Evolutionary conservation across 177 flowering plant genomes (phyloP).

Genomic region (Vitis hybrid): DNA sequence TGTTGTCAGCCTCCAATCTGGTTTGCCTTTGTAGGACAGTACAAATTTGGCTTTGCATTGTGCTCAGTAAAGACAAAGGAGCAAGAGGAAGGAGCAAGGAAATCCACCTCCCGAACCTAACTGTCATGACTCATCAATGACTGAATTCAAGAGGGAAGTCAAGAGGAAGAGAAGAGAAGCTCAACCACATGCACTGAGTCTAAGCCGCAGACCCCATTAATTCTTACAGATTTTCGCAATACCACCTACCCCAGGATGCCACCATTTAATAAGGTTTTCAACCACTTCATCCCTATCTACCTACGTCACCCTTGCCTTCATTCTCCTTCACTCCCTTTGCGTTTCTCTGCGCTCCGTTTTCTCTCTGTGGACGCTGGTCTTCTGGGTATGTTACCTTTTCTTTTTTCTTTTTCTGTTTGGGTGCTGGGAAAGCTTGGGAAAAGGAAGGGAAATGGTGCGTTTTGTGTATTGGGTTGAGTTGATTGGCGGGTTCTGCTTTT

Average conservation of each 20-base stretch:
- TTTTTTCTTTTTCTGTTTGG: background rate
- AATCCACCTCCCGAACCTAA: too few species aligned
- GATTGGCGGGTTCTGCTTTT: too few species aligned
- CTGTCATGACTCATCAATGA: too few species aligned
- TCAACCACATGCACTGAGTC: background rate
- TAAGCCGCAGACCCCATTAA: background rate
- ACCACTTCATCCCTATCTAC: background rate
- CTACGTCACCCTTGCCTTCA: background rate
- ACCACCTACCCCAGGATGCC: background rate
- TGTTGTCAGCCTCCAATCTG: too few species aligned
- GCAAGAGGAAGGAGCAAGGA: too few species aligned
- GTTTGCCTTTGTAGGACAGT: too few species aligned
- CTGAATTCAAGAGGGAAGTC: too few species aligned
- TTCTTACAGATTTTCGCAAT: background rate
- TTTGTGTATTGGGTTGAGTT: too few species aligned
- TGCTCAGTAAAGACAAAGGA: too few species aligned
- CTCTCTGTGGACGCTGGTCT: background rate
- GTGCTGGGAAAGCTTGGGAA: background rate
- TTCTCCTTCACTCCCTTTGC: background rate
- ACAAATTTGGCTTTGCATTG: too few species aligned
- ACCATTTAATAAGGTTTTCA: conserved; percentile 8
- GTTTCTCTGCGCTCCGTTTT: background rate
- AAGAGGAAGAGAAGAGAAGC: too few species aligned
- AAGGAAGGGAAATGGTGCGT: background rate
- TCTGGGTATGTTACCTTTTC: background rate